Evolutionary conservation across 345 rosid genomes (phyloP).

Genomic region (Melaleuca alternifolia): DNA sequence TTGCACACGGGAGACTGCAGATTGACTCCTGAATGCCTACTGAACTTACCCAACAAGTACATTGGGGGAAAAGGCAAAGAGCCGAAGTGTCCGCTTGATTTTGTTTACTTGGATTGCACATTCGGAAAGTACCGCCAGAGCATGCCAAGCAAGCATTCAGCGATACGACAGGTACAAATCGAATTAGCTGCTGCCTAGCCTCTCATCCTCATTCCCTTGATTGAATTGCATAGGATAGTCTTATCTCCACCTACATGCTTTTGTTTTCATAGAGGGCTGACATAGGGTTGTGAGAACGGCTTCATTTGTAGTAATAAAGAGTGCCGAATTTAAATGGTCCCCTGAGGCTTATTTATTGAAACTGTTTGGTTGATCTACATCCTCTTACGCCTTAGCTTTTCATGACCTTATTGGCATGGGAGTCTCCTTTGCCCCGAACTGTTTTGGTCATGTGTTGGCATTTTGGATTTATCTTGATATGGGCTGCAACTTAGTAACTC

Average conservation of each 20-base stretch:
- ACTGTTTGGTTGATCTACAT: background rate
- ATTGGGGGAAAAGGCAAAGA: constrained; percentile 31
- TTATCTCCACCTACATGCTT: background rate
- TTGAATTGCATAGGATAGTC: background rate
- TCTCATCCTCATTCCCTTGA: background rate
- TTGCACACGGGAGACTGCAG: constrained; percentile 94
- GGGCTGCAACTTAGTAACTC: background rate
- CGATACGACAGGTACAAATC: constrained; percentile 52
- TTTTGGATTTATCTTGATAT: background rate
- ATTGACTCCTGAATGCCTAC: constrained; percentile 57
- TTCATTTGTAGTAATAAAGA: background rate
- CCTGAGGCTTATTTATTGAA: background rate
- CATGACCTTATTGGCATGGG: background rate
- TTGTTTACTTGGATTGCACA: constrained; percentile 77
- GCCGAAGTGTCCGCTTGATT: constrained; percentile 51
- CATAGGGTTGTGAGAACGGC: background rate
- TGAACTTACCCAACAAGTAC: constrained; percentile 47
- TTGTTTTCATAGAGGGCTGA: background rate
- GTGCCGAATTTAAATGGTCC: background rate
- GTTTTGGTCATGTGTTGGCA: background rate
- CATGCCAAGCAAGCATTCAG: constrained; percentile 63
- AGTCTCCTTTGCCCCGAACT: background rate
- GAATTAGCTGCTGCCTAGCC: background rate
- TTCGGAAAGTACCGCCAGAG: constrained; percentile 51
- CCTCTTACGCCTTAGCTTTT: background rate